phyloP scores from a whole-genome alignment of 139 green algal genomes.

The Limnomonas spitsbergensis region DNA sequence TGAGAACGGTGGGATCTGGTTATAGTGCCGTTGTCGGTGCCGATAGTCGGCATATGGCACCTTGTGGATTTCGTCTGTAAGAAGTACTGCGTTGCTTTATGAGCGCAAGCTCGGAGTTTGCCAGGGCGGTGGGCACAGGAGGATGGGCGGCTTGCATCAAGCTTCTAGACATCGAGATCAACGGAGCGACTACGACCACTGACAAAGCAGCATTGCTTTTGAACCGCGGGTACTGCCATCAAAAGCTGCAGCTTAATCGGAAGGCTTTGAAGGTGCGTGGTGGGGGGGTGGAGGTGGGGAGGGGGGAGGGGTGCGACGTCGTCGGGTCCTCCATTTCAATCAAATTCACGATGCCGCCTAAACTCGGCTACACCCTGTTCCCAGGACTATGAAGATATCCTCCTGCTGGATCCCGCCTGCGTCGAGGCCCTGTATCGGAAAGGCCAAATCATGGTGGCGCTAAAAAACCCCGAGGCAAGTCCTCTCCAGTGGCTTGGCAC shows the following conservation, averaged over 20 bases:
- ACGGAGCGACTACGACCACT: not conserved
- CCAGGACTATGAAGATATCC: slow-evolving; percentile 68
- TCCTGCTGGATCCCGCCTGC: slow-evolving; percentile 26
- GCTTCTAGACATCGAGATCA: slow-evolving; percentile 6
- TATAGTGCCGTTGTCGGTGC: too few relatives aligned
- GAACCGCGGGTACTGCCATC: slow-evolving; percentile 64
- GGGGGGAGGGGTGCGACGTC: not conserved
- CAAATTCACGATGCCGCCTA: not conserved
- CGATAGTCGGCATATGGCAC: too few relatives aligned
- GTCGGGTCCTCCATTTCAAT: not conserved
- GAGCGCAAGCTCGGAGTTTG: too few relatives aligned
- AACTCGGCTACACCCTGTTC: not conserved
- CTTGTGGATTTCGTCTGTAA: too few relatives aligned
- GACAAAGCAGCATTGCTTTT: slow-evolving; percentile 34
- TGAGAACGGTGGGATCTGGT: too few relatives aligned
- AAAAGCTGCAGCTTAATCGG: slow-evolving; percentile 60
- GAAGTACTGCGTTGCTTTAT: too few relatives aligned
- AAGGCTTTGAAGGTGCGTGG: slow-evolving; percentile 74
- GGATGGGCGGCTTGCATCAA: slow-evolving; percentile 1
- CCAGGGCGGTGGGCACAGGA: not conserved
- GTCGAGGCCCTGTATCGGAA: slow-evolving; percentile 50
- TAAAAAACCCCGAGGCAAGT: slow-evolving; percentile 53
- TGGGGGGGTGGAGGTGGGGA: not conserved
- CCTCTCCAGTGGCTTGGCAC: not conserved
- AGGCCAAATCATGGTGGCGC: slow-evolving; percentile 55